Evolutionary conservation across 2,329 filamentous ascomycete genomes (phyloP).

Genomic region (Colletotrichum destructivum): DNA sequence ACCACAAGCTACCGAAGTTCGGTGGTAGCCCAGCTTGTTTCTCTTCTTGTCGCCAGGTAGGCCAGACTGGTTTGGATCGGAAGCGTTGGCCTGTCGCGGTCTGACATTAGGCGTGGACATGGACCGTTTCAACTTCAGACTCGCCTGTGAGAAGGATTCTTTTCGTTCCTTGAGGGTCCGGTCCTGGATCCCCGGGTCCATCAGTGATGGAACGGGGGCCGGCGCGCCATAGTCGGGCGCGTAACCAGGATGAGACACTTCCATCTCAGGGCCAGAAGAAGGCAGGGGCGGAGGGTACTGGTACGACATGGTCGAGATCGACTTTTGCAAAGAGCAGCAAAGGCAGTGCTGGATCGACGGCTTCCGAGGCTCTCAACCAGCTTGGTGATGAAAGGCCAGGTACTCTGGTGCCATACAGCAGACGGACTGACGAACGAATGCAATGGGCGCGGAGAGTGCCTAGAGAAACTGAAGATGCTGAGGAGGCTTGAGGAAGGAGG

Average conservation of each 20-base stretch:
- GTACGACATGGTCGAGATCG: constrained; percentile 64
- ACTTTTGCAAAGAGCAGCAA: constrained; percentile 49
- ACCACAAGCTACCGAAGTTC: constrained; percentile 96
- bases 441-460: neutral
- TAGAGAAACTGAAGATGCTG: neutral
- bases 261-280: constrained; percentile 58
- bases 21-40: constrained; percentile 96
- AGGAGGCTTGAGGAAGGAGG: neutral
- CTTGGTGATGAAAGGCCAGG: constrained; percentile 51
- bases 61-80: constrained; percentile 53
- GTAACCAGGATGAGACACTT: constrained; percentile 57
- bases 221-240: constrained; percentile 51
- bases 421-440: neutral
- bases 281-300: constrained; percentile 62
- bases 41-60: constrained; percentile 71
- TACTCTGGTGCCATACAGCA: neutral
- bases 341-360: constrained; percentile 49
- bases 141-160: constrained; percentile 55
- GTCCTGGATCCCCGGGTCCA: constrained; percentile 27
- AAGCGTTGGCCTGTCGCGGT: constrained; percentile 56
- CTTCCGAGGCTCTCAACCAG: constrained; percentile 49
- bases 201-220: constrained; percentile 43
- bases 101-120: constrained; percentile 66
- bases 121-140: constrained; percentile 62
- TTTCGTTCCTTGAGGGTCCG: constrained; percentile 53